Conservation (phyloP, 1,284 basidiomycete species). For the Rhizopogon hawkerae region DNA sequence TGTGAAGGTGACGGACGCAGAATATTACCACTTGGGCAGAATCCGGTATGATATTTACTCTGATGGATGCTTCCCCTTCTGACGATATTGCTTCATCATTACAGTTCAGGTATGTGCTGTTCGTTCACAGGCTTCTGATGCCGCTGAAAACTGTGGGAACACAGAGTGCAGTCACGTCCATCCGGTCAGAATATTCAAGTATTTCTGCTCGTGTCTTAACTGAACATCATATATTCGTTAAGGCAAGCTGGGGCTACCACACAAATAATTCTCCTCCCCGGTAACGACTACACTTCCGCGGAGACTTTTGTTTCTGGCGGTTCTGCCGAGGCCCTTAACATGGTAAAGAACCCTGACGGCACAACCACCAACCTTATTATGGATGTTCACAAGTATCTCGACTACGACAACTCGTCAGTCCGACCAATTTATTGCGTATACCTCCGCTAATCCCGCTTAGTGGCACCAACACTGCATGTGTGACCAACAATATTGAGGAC, state of each 20-base stretch:
- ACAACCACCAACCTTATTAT: conserved; percentile 43
- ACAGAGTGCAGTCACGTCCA: conserved; percentile 48
- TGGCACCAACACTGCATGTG: conserved; percentile 30
- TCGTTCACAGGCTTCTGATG: not conserved
- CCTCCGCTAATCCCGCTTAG: conserved; percentile 8
- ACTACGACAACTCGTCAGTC: conserved; percentile 43
- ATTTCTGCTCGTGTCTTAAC: conserved; percentile 20
- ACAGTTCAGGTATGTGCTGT: not conserved
- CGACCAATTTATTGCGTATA: conserved; percentile 11
- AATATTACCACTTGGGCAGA: conserved; percentile 30
- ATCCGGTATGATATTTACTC: conserved; percentile 8
- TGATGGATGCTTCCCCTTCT: not conserved
- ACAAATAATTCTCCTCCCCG: conserved; percentile 48
- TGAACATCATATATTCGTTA: not conserved
- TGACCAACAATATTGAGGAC: conserved; percentile 44
- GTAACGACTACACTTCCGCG: conserved; percentile 45
- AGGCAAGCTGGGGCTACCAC: conserved; percentile 31
- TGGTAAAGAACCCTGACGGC: conserved; percentile 47
- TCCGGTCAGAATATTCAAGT: conserved; percentile 34
- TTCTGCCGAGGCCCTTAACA: conserved; percentile 43
- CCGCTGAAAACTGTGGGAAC: conserved; percentile 26
- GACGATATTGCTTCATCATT: not conserved
- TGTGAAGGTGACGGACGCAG: conserved; percentile 13
- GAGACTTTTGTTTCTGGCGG: conserved; percentile 46
- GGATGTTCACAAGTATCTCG: conserved; percentile 61